Conservation (phyloP, 2,329 filamentous ascomycete species). For the Colletotrichum sp. region DNA sequence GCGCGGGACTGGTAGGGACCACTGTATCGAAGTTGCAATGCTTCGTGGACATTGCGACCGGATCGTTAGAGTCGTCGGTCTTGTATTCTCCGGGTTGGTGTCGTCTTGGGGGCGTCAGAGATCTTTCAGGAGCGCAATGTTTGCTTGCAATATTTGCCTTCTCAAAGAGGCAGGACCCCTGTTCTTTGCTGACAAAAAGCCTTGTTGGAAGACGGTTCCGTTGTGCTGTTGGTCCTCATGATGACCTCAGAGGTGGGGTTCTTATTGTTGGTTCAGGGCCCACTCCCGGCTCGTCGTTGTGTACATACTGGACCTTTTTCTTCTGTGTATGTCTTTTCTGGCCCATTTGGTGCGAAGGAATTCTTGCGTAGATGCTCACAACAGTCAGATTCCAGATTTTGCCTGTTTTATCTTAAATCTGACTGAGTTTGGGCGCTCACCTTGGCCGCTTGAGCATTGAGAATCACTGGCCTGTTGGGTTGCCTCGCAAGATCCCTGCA, state of each 20-base stretch:
- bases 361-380: too few species aligned
- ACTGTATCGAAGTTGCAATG: background rate
- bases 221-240: background rate
- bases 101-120: background rate
- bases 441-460: background rate
- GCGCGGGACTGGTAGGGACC: background rate
- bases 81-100: background rate
- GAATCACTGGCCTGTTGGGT: background rate
- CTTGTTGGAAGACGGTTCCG: background rate
- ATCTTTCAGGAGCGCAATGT: background rate
- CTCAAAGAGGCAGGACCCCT: background rate
- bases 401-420: rapidly evolving
- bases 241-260: background rate
- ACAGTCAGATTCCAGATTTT: too few species aligned
- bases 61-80: background rate
- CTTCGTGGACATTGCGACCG: rapidly evolving
- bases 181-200: background rate
- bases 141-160: background rate
- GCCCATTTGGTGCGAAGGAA: rapidly evolving
- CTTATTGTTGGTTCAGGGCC: background rate
- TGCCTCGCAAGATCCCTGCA: background rate
- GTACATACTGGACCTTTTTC: too few species aligned
- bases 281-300: background rate
- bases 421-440: background rate
- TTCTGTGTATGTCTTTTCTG: too few species aligned